A percentile compares a stretch with the other conserved stretches of the same genome.
These are phyloP conservation scores for Nemania serpens DNA, from an alignment of 2,329 filamentous ascomycete species.

Conservation along the genomic window DNA sequence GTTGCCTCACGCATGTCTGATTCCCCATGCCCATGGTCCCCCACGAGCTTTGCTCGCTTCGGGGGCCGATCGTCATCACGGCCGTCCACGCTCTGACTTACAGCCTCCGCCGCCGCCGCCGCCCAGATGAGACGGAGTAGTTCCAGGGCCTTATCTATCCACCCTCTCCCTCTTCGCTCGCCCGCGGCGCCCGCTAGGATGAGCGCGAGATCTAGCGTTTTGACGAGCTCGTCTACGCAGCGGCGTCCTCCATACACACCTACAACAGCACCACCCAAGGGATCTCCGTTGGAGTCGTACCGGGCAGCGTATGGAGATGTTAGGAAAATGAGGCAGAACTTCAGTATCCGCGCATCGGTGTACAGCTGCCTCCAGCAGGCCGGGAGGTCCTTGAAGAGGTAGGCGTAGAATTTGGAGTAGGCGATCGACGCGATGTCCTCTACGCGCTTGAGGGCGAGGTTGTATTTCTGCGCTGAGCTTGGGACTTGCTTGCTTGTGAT, in stretches of 20 bases:
- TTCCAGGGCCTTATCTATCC: conserved; percentile 57
- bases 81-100: neutral
- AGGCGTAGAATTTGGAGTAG: conserved; percentile 71
- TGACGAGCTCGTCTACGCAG: conserved; percentile 61
- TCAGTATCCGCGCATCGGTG: conserved; percentile 70
- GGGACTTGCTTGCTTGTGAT: neutral
- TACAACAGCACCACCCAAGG: conserved; percentile 22
- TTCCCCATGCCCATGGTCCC: neutral
- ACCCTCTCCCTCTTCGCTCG: conserved; percentile 51
- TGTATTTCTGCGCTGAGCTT: conserved; percentile 11
- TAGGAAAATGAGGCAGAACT: conserved; percentile 51
- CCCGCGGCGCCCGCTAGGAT: conserved; percentile 73
- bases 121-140: conserved; percentile 40
- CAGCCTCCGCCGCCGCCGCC: neutral
- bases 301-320: conserved; percentile 24
- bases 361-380: conserved; percentile 72
- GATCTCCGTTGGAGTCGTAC: neutral
- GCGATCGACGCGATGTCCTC: conserved; percentile 63
- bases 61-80: conserved; percentile 17
- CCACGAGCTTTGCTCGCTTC: conserved; percentile 29
- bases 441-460: conserved; percentile 49
- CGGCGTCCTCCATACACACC: neutral
- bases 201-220: conserved; percentile 73
- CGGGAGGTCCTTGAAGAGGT: conserved; percentile 69
- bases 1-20: neutral